A percentile compares a stretch with the other conserved stretches of the same genome.
These are phyloP conservation scores for Leonotis leonurus DNA, from an alignment of 257 asterid genomes.

Conservation along the genomic window DNA sequence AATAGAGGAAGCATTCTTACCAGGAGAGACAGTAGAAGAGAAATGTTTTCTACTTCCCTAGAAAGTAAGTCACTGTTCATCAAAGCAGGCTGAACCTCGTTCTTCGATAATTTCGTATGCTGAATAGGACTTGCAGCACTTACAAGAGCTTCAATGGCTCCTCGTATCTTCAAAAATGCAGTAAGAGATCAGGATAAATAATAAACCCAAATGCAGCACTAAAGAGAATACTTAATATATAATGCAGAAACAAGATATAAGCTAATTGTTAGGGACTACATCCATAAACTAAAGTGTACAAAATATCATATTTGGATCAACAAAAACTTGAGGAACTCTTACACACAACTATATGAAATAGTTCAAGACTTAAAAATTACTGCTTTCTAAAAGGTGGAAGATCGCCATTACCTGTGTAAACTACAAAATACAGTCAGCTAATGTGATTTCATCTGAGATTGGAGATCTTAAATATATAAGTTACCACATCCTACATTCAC, in stretches of 20 bases:
- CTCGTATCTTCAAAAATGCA: constrained; percentile 64
- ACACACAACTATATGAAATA: not conserved
- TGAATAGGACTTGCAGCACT: constrained; percentile 68
- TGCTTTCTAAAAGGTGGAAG: not conserved
- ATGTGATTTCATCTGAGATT: not conserved
- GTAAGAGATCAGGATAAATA: not conserved
- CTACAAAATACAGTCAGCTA: not conserved
- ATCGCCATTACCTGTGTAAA: not conserved
- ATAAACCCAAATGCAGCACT: not conserved
- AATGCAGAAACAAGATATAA: not conserved
- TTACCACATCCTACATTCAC: not conserved
- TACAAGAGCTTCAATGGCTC: constrained; percentile 78
- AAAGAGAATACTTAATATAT: not conserved
- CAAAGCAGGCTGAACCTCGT: constrained; percentile 80
- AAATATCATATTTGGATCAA: not conserved
- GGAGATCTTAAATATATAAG: not conserved
- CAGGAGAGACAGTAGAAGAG: constrained; percentile 86
- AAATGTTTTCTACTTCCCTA: constrained; percentile 75
- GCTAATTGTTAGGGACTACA: not conserved
- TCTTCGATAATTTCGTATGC: constrained; percentile 46
- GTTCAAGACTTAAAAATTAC: not conserved
- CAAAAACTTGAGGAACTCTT: not conserved
- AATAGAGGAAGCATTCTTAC: constrained; percentile 36
- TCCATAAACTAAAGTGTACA: not conserved
- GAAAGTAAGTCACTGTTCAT: constrained; percentile 84